Evolutionary conservation across 345 rosid genomes (phyloP), one percentile per base, ranked within the genome.

Genomic region (Capsella bursapastoris): DNA sequence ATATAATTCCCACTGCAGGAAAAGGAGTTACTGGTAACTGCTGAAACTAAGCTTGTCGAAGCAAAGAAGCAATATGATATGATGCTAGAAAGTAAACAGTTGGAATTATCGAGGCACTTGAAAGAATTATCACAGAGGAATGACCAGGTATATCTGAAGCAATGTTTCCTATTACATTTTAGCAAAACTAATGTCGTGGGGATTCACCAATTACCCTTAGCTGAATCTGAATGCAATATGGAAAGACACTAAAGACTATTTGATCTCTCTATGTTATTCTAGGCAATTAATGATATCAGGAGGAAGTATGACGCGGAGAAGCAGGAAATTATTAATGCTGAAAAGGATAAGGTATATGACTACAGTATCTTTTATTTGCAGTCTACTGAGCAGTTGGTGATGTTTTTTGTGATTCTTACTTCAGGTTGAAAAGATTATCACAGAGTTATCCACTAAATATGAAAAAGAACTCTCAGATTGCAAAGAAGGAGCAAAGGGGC

Each of bases 41-140:
- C 89, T 81, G 97, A 88, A 76, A 82, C 81, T 57, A 91, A 82
- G 78, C 92, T 93, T 43, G 76, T 72, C 28, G 94, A 93, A 80
- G 89, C 88, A 32, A 85, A 82, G 81, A 87, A 79, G 74, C 91
- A 91, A 49, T 76, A 88, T 59, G 96, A 91, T 75, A 69, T 71
- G 78, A 83, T 91, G 91, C 89, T 93, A 22, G 98, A 87, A 77
- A 86, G 83, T 74, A 93, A 93, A 73, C 90, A 91, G 75, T 72
- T 84, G 80, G 98, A 91, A 75, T 75, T 91, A 47, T 90, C 96
- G 44, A 83, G 87, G 81, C 97, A 91, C 73, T 78, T 94, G 87
- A 90, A 91, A 85, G 98, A 94, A 74, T 80, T 91, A 74, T 90
- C 93, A 81, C 95, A 83, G 79, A 90, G 88, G 78, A 93, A 90